Base-by-base conservation (phyloP, 1,284 basidiomycete species). In the Pseudozyma hubeiensis region DNA sequence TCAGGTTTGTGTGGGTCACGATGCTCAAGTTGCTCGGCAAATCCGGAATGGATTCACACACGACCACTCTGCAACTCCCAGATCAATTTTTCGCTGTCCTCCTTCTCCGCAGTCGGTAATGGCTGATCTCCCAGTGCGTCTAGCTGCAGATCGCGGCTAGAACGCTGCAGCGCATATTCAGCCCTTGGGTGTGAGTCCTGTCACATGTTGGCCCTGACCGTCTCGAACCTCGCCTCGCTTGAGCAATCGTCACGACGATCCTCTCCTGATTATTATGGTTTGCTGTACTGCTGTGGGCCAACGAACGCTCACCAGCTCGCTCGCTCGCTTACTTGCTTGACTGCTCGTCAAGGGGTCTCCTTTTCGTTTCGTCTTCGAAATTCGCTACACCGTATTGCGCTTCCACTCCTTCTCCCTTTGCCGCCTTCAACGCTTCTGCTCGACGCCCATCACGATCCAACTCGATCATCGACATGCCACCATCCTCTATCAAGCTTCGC, bases 11-110 rank as follows among this genome's bases (percentile, higher is more conserved):
- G 48, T 49, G 48, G 35, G 48, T 49, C 34, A 34, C 34, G 48
- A 49, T 49, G 48, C 34, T 49, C 48, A 34, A 49, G 34, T 49
- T 24, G 48, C 48, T 49, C 48, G 48, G 48, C 34, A 37, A 49
- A 34, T 14, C 48, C 34, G 48, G 4, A 24, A 24, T 24, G 24
- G 24, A 49, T 49, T 29, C 48, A 24, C 17, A 49, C 48, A 24
- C 24, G 24, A 24, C 24, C 24, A 24, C 24, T 24, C 24, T 24
- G 24, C 24, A 24, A 24, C 24, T 24, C 24, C 24, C 24, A 24
- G 24, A 24, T 24, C 24, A 24, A 24, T 24, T 24, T 24, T 24
- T 24, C 24, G 24, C 24, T 24, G 24, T 24, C 24, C 24, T 24
- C 24, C 24, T 24, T 24, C 24, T 24, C 24, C 24, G 24, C 24